A percentile compares a stretch with the other conserved stretches of the same genome.
Conservation (phyloP, 192 early-diverging fungal species). For the Coemansia sp. region DNA sequence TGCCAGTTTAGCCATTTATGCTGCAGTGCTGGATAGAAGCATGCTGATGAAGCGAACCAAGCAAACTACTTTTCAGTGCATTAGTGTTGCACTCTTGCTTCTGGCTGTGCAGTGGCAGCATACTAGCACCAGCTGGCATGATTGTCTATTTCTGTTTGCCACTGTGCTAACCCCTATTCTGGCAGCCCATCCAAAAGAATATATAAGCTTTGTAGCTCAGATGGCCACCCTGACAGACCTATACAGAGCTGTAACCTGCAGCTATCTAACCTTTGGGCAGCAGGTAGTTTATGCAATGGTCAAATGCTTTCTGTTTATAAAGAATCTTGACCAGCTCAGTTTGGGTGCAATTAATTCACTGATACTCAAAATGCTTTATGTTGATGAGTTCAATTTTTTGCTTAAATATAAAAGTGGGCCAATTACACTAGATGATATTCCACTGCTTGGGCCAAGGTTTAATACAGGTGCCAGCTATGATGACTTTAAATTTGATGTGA, state of each 20-base stretch:
- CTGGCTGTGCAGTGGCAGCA: not conserved
- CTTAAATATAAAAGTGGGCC: too few relatives aligned
- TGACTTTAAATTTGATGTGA: too few relatives aligned
- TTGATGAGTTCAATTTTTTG: too few relatives aligned
- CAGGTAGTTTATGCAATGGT: too few relatives aligned
- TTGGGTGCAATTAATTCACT: too few relatives aligned
- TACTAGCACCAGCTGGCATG: not conserved
- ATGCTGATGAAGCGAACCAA: not conserved
- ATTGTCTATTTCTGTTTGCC: not conserved
- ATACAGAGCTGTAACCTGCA: conserved; percentile 6
- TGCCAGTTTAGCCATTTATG: not conserved
- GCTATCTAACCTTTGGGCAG: not conserved
- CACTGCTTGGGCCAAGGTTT: too few relatives aligned
- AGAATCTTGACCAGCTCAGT: too few relatives aligned
- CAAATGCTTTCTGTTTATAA: too few relatives aligned
- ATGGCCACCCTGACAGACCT: conserved; percentile 7
- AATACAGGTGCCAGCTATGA: too few relatives aligned
- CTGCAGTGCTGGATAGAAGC: not conserved
- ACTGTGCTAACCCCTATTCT: not conserved
- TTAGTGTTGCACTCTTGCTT: not conserved
- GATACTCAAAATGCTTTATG: too few relatives aligned
- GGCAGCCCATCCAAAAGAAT: not conserved
- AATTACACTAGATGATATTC: too few relatives aligned
- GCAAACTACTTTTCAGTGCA: not conserved
- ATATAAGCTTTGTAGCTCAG: conserved; percentile 3